Conservation (phyloP, 2,329 filamentous ascomycete species). For the Blastomyces percursus region DNA sequence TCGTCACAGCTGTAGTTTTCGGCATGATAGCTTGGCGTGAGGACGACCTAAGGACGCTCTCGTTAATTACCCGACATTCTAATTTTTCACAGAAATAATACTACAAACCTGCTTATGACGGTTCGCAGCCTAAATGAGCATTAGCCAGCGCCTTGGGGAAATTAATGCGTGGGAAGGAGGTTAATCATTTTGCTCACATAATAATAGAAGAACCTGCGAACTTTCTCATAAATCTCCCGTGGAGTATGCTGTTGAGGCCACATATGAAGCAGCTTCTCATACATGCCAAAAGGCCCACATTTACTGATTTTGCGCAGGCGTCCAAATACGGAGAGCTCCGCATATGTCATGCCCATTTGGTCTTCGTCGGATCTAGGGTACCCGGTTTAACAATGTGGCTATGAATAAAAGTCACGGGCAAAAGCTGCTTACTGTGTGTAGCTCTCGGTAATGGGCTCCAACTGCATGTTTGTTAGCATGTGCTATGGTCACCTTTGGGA, state of each 20-base stretch:
- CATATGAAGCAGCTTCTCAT: conserved; percentile 39
- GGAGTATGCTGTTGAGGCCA: conserved; percentile 26
- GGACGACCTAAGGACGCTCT: conserved; percentile 19
- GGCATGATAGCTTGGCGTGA: conserved; percentile 44
- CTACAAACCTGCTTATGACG: conserved; percentile 46
- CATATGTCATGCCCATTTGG: conserved; percentile 41
- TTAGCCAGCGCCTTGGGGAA: background rate
- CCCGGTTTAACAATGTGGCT: background rate
- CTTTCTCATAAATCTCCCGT: conserved; percentile 23
- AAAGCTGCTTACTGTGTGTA: conserved; percentile 38
- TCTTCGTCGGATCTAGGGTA: conserved; percentile 38
- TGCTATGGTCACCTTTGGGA: background rate
- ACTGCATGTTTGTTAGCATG: conserved; percentile 22
- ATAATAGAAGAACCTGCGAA: conserved; percentile 29
- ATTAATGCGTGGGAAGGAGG: background rate
- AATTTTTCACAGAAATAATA: background rate
- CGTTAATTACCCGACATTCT: background rate
- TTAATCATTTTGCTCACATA: conserved; percentile 4
- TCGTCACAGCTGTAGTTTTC: conserved; percentile 10
- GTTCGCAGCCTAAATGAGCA: conserved; percentile 36
- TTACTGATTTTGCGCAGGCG: conserved; percentile 43
- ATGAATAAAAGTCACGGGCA: background rate
- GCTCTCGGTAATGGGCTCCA: conserved; percentile 52
- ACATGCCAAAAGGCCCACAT: conserved; percentile 44
- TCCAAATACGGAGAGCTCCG: conserved; percentile 42